Base-by-base conservation (phyloP, 2,329 filamentous ascomycete species). In the Biscogniauxia marginata region DNA sequence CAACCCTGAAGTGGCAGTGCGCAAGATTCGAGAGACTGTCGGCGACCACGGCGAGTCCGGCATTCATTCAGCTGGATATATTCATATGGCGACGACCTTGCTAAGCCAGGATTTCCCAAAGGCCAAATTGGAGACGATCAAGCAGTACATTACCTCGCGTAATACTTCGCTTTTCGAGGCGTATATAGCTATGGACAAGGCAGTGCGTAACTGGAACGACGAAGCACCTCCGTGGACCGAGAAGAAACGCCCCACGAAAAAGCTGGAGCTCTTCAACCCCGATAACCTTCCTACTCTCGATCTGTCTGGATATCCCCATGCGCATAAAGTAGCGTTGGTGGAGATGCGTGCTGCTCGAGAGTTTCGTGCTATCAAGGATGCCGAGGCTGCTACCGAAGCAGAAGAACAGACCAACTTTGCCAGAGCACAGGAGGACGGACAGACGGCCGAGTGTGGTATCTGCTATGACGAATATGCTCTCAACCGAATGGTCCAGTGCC, bases 401-500 rank as follows among this genome's bases (percentile, higher is more conserved):
- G 68, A 69, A 24, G 69, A 74, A 45, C 55, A 71, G 23, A 62
- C 63, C 1, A 82, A 84, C 51, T 59, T 77, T 11, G 62, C 65
- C 7, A 57, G 58, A n/a, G 79, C 81, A 20, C 73, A 73, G 56
- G 73, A 65, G 1, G 72, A 75, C 4, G 84, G 85, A 0, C 77
- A 81, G 18, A 75, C 87, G 44, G 71, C 77, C 9, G 89, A 93
- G 63, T 96, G 88, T 63, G 81, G 79, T 46, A 91, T 89, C 66
- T 96, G 91, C 71, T 95, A 83, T 65, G 77, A 78, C 6, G 85
- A 91, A 3, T 78, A 79, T 50, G 80, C 89, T 1, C 71, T 85
- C 47, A 89, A 90, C 63, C 81, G 85, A 49, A 84, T 90, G 76
- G 80, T 90, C 1, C 77, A 83, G 60, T 96, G 91, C 69, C 73